Conservation (phyloP, 2,329 filamentous ascomycete genomes). For the Verticillium klebahnii region DNA sequence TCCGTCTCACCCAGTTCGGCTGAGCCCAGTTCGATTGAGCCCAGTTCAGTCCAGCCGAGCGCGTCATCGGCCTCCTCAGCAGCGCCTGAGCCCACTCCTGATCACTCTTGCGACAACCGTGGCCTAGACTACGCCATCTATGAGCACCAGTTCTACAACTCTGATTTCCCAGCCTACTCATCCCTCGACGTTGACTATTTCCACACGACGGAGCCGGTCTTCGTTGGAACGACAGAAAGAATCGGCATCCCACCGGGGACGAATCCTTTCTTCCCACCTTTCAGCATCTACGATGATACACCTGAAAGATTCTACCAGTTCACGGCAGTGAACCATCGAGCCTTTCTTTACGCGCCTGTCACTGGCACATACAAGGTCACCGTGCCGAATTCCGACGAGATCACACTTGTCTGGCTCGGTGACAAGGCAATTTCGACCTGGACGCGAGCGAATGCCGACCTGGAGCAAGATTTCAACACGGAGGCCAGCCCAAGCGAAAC, state of each 20-base stretch:
- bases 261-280: background rate
- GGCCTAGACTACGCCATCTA: background rate
- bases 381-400: background rate
- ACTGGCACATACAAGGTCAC: slow-evolving; percentile 1
- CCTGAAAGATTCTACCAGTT: background rate
- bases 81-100: background rate
- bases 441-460: slow-evolving; percentile 1
- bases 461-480: background rate
- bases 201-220: background rate
- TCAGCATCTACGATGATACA: slow-evolving; percentile 2
- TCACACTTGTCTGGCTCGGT: slow-evolving; percentile 4
- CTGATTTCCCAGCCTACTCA: background rate
- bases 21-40: background rate
- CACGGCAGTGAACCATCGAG: slow-evolving; percentile 4
- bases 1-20: background rate
- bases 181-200: background rate
- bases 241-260: background rate
- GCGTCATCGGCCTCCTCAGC: background rate
- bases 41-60: background rate
- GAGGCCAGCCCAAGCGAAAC: background rate
- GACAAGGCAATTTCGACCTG: background rate
- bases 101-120: background rate
- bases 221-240: background rate
- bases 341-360: slow-evolving; percentile 4
- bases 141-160: background rate